phyloP scores from a whole-genome alignment of 139 green algal species.

The Microglena sp. region DNA sequence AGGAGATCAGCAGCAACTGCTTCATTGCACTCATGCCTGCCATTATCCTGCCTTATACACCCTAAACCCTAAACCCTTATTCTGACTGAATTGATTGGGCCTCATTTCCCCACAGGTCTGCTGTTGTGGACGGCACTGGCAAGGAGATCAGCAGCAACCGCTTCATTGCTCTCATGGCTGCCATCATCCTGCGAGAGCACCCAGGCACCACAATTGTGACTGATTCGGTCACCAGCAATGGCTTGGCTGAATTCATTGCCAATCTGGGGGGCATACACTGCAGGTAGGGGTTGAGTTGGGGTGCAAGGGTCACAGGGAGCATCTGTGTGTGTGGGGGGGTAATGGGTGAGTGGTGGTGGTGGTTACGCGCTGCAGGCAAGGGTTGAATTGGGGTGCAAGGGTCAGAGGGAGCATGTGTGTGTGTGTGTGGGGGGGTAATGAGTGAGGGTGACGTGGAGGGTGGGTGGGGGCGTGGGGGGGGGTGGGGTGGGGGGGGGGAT shows the following conservation, averaged over 20 bases:
- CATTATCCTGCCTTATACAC: constrained; percentile 71
- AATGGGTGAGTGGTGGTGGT: background rate
- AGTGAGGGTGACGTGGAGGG: no score
- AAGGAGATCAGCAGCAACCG: constrained; percentile 87
- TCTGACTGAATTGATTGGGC: no score
- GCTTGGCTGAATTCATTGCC: constrained; percentile 81
- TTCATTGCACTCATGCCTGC: constrained; percentile 85
- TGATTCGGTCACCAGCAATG: constrained; percentile 83
- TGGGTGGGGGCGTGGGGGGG: no score
- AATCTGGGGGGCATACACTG: constrained; percentile 67
- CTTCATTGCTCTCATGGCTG: constrained; percentile 83
- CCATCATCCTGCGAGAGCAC: constrained; percentile 73
- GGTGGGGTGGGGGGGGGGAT: no score
- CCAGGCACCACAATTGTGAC: constrained; percentile 90
- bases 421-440: no score
- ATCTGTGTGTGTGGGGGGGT: background rate
- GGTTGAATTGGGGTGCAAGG: no score
- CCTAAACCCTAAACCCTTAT: no score
- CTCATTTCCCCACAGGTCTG: constrained; percentile 23
- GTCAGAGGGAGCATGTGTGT: no score
- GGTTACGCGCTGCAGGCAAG: background rate
- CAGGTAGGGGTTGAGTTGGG: no score
- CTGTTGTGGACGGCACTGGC: constrained; percentile 67
- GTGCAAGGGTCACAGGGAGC: background rate
- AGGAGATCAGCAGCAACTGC: constrained; percentile 87